Evolutionary conservation across 1,284 basidiomycete species (phyloP).

Genomic region (Acaromyces ingoldii): DNA sequence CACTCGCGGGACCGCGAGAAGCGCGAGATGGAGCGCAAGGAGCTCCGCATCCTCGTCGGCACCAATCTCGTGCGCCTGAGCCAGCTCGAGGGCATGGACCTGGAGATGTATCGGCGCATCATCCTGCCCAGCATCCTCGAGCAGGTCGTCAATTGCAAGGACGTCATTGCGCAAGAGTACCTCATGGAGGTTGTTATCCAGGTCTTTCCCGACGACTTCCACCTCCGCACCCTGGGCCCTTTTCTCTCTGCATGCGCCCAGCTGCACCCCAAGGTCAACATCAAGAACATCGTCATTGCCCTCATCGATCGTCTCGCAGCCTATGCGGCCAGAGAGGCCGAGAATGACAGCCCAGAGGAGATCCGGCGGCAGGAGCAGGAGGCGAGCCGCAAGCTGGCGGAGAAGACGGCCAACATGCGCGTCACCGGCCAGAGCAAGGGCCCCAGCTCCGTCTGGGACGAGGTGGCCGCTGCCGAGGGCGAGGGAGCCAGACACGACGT

Average conservation of each 20-base stretch:
- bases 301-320: constrained; percentile 49
- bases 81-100: constrained; percentile 49
- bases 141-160: constrained; percentile 51
- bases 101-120: constrained; percentile 43
- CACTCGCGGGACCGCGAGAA: constrained; percentile 50
- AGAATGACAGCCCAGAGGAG: constrained; percentile 48
- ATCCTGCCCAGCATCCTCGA: constrained; percentile 49
- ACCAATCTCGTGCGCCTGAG: constrained; percentile 51
- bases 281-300: constrained; percentile 50
- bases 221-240: constrained; percentile 44
- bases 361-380: constrained; percentile 46
- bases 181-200: constrained; percentile 52
- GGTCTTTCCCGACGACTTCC: constrained; percentile 51
- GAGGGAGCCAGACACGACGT: constrained; percentile 18
- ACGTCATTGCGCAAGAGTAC: constrained; percentile 50
- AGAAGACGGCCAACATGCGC: constrained; percentile 42
- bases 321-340: constrained; percentile 47
- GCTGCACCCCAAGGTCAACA: constrained; percentile 50
- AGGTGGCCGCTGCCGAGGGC: constrained; percentile 32
- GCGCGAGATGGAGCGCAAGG: constrained; percentile 47
- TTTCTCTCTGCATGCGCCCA: constrained; percentile 49
- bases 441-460: constrained; percentile 39
- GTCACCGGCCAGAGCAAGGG: constrained; percentile 28
- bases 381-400: constrained; percentile 36
- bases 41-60: constrained; percentile 49